A percentile compares a stretch with the other conserved stretches of the same genome.
Conservation (phyloP, 129 eudicot species). For the Flaveria trinervia region DNA sequence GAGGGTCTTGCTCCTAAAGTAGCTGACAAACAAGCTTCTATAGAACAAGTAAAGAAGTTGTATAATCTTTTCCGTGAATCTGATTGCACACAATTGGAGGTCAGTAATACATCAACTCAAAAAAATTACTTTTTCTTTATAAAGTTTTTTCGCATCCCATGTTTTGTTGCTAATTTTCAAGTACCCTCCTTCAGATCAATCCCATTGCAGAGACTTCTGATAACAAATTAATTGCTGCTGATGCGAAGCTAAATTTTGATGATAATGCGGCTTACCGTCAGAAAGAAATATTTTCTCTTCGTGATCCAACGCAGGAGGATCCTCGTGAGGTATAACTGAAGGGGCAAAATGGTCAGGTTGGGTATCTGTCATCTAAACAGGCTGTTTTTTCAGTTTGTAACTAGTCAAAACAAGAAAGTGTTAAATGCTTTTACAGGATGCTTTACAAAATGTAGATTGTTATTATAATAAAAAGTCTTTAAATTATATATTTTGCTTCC, state of each 20-base stretch:
- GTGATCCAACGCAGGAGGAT: constrained; percentile 96
- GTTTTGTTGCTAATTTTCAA: constrained; percentile 16
- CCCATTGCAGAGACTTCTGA: constrained; percentile 97
- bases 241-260: constrained; percentile 91
- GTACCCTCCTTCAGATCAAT: constrained; percentile 57
- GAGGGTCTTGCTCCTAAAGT: constrained; percentile 91
- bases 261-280: constrained; percentile 97
- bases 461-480: neutral
- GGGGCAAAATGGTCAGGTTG: neutral
- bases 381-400: neutral
- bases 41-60: constrained; percentile 95
- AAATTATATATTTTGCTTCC: neutral
- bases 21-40: constrained; percentile 74
- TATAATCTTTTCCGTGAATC: constrained; percentile 84
- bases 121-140: neutral
- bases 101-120: constrained; percentile 28
- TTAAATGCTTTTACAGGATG: neutral
- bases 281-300: constrained; percentile 79
- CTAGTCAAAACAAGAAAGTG: neutral
- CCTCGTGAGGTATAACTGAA: constrained; percentile 83
- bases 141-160: neutral
- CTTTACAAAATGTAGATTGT: neutral
- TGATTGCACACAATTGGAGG: constrained; percentile 85
- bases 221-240: constrained; percentile 90
- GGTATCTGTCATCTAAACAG: neutral